Evolutionary conservation across 805 yeast species (phyloP).

Genomic region (Zygotorulaspora sp.): DNA sequence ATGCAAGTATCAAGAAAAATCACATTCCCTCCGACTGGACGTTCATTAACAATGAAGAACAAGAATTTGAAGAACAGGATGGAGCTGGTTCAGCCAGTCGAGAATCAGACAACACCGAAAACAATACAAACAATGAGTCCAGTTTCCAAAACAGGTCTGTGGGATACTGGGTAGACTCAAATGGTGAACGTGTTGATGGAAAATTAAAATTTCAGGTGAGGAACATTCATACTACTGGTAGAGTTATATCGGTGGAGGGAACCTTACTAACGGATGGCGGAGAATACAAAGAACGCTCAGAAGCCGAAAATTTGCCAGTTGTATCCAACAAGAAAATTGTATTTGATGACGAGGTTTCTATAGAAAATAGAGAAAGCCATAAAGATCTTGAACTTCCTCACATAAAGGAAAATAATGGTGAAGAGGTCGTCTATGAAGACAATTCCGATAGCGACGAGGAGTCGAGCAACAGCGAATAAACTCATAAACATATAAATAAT

Average conservation of each 20-base stretch:
- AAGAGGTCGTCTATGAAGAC: constrained; percentile 34
- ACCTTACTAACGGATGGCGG: constrained; percentile 46
- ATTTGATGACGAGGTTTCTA: constrained; percentile 43
- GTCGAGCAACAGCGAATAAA: constrained; percentile 13
- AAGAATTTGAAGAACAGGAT: constrained; percentile 53
- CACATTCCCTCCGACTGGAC: constrained; percentile 85
- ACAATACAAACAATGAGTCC: constrained; percentile 16
- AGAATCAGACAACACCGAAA: constrained; percentile 10
- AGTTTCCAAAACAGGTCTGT: constrained; percentile 44
- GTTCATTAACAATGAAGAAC: constrained; percentile 75
- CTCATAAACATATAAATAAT: too few relatives aligned
- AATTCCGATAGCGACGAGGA: constrained; percentile 29
- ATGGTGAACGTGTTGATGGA: constrained; percentile 74
- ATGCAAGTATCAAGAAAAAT: constrained; percentile 82
- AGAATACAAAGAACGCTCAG: constrained; percentile 35
- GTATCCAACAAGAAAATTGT: constrained; percentile 45
- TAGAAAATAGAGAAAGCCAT: constrained; percentile 35
- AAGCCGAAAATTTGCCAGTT: constrained; percentile 52
- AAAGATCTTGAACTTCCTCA: constrained; percentile 33
- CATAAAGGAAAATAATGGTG: constrained; percentile 34
- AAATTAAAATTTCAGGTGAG: constrained; percentile 73
- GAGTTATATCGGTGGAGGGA: constrained; percentile 84
- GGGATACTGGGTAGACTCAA: constrained; percentile 85
- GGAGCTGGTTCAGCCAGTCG: constrained; percentile 16
- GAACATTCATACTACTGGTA: constrained; percentile 69